Evolutionary conservation across 345 rosid species (phyloP), one percentile per base, ranked within the genome.

Genomic region (Eucalyptus tenuipes): DNA sequence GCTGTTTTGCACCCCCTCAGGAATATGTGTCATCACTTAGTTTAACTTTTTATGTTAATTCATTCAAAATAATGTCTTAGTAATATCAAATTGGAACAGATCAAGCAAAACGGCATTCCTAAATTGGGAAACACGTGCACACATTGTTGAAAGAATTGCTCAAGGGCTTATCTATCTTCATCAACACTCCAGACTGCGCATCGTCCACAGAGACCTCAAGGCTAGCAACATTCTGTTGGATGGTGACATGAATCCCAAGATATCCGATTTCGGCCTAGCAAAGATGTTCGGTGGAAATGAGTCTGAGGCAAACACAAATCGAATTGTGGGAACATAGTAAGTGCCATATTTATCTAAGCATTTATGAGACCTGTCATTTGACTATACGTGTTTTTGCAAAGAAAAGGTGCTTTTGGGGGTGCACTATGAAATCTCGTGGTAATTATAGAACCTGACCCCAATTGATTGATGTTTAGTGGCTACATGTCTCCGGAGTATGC

Each of bases 301-400:
- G 25, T 86, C 85, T 6, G 87, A 87, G 66, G 95, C 88, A 68
- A 91, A 89, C 57, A 94, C 94, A 53, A 92, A 88, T 13, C 90
- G 91, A 87, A 94, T 95, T 10, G 92, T 92, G 1, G 94, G 96
- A 85, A 93, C 96, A 85, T 91, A 91, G 94, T 95, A 91, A 88
- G 95, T 53, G 16, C 82, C 1, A 40, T 20, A 22, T 12, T 25
- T 44, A 1, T 6, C 8, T n/a, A 29, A 86, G 55, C 66, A 57
- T 20, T 20, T 37, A 75, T 10, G 2, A 40, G 82, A 75, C 82
- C 47, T 75, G 0, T 6, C 14, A 37, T 40, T n/a, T 75, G 27
- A 37, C 82, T 1, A 6, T 75, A 40, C 82, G 11, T 75, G n/a
- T 25, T 75, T 75, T 1, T 20, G 29, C 82, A 6, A 40, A 75